Base-by-base conservation (phyloP, 345 rosid genomes). In the Hirschfeldia incana region DNA sequence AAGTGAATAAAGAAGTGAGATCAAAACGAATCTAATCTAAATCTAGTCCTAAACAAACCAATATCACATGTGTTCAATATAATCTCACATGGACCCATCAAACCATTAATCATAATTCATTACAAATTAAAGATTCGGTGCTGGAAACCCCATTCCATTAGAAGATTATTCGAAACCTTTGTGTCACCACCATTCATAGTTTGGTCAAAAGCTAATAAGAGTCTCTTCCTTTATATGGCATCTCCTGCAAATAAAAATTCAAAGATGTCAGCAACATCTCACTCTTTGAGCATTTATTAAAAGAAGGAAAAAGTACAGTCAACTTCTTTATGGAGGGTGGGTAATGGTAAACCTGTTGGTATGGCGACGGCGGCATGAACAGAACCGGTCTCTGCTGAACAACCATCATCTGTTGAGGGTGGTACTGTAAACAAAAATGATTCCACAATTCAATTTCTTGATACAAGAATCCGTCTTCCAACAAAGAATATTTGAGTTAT, bases 371-470 rank as follows among this genome's bases (percentile, higher is more conserved):
- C 10, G 91, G 89, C 90, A 91, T 85, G 87, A 89, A 92, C 76
- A 88, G 57, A 53, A 88, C 81, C 44, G 85, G 94, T 75, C 95
- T 88, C 62, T 85, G 87, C 57, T 92, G 97, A 72, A 87, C 85
- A 67, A 84, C 69, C 70, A 91, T 84, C 88, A 89, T 88, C 74
- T 88, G 90, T 92, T 86, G 89, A 82, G 63, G 69, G 70, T 46
- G 53, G 53, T 46, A 46, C 53, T 46, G 53, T 13, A 13, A 46
- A 46, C 15, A 46, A 12, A 46, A 42, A 13, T 13, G 55, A 11
- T 72, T 65, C 27, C 32, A 51, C 36, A 51, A 5, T 51, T 51
- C 58, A 51, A 51, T 51, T n/a, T 51, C 12, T 39, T 55, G 27
- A 34, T 58, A 42, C 6, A 33, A 70, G 29, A 34, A 21, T n/a